Conservation (phyloP, 1,284 basidiomycete species). For the Tilletia indica region DNA sequence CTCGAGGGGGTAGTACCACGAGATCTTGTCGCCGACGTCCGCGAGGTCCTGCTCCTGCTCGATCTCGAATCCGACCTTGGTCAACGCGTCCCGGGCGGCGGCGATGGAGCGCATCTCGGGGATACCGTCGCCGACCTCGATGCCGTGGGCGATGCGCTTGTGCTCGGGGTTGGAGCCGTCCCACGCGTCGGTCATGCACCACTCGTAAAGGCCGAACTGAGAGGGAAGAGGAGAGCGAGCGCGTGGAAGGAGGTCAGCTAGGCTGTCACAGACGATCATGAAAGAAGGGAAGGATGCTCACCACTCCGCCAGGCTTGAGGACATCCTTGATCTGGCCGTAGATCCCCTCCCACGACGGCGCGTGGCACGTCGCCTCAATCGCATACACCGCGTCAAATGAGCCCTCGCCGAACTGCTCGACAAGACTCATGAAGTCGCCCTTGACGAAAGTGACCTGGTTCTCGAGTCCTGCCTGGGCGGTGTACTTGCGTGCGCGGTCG, state of each 20-base stretch:
- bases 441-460: constrained; percentile 63
- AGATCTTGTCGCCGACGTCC: constrained; percentile 72
- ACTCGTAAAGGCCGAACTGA: constrained; percentile 95
- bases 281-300: constrained; percentile 60
- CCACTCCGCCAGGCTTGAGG: constrained; percentile 91
- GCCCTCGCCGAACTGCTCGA: constrained; percentile 87
- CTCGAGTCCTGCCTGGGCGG: constrained; percentile 73
- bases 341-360: constrained; percentile 90
- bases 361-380: constrained; percentile 96
- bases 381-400: constrained; percentile 97
- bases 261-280: constrained; percentile 14
- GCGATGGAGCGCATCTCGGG: constrained; percentile 87
- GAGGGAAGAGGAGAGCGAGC: too few relatives aligned
- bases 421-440: constrained; percentile 89
- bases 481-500: constrained; percentile 78
- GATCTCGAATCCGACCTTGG: constrained; percentile 82
- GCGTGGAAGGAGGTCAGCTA: too few relatives aligned
- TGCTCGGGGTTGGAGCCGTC: constrained; percentile 82
- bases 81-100: constrained; percentile 73
- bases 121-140: constrained; percentile 84
- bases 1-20: constrained; percentile 96
- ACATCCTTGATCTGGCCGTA: constrained; percentile 92
- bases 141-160: constrained; percentile 81
- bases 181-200: constrained; percentile 97
- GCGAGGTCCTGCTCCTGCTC: constrained; percentile 93